Evolutionary conservation across 1,284 basidiomycete species (phyloP).

Genomic region (Pseudozyma sp.): DNA sequence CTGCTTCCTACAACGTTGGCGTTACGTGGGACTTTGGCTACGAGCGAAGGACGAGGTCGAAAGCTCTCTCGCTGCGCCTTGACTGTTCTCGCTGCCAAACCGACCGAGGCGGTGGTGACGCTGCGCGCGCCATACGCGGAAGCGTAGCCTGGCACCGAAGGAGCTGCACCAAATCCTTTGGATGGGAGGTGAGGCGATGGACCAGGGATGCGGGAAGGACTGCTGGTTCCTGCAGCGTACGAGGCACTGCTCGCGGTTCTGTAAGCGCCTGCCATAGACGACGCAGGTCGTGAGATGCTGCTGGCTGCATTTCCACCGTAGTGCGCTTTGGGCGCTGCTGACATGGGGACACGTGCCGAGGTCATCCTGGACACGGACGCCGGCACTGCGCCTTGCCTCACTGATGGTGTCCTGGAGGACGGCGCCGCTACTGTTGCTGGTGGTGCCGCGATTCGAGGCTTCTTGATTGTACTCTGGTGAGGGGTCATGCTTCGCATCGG

Average conservation of each 20-base stretch:
- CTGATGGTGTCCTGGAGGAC: slow-evolving; percentile 18
- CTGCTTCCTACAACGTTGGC: slow-evolving; percentile 28
- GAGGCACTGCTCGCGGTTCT: slow-evolving; percentile 36
- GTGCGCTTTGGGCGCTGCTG: slow-evolving; percentile 24
- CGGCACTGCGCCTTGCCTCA: slow-evolving; percentile 19
- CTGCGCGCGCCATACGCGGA: slow-evolving; percentile 26
- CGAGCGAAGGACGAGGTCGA: slow-evolving; percentile 44
- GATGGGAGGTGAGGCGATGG: slow-evolving; percentile 16
- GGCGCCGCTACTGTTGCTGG: slow-evolving; percentile 29
- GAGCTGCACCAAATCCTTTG: slow-evolving; percentile 20
- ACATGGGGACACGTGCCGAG: slow-evolving; percentile 34
- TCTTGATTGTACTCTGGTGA: slow-evolving; percentile 38
- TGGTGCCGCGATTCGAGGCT: slow-evolving; percentile 34
- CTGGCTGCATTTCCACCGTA: slow-evolving; percentile 17
- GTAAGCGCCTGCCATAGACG: slow-evolving; percentile 33
- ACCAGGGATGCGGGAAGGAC: slow-evolving; percentile 47
- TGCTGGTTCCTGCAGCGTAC: slow-evolving; percentile 27
- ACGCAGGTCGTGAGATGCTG: slow-evolving; percentile 27
- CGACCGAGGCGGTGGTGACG: slow-evolving; percentile 25
- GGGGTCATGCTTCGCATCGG: slow-evolving; percentile 41
- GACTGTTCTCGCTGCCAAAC: slow-evolving; percentile 18
- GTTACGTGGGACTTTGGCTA: slow-evolving; percentile 36
- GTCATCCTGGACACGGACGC: slow-evolving; percentile 29
- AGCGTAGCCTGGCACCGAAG: slow-evolving; percentile 15
- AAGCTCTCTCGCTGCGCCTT: slow-evolving; percentile 46